phyloP scores from a whole-genome alignment of 2,329 filamentous ascomycete species.

The Chrysosphaeria jannelii region DNA sequence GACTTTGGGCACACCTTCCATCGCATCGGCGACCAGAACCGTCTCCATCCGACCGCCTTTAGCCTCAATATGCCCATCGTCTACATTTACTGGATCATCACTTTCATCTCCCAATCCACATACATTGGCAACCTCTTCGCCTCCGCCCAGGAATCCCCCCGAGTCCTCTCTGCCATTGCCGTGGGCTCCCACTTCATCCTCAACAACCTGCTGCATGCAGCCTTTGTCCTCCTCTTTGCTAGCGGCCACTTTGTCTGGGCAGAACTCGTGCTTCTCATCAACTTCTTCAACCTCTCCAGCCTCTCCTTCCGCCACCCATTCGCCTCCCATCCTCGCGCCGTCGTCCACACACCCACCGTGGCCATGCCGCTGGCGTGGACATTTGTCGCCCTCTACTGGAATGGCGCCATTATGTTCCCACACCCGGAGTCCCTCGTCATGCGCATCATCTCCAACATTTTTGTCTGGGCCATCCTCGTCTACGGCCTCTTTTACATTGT shows the following conservation, averaged over 20 bases:
- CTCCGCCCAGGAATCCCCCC: slow-evolving; percentile 17
- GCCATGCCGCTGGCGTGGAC: slow-evolving; percentile 63
- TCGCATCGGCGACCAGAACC: slow-evolving; percentile 50
- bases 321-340: slow-evolving; percentile 21
- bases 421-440: slow-evolving; percentile 33
- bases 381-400: slow-evolving; percentile 68
- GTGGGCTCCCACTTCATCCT: slow-evolving; percentile 63
- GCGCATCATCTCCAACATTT: slow-evolving; percentile 60
- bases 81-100: slow-evolving; percentile 48
- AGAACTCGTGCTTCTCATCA: slow-evolving; percentile 45
- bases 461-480: slow-evolving; percentile 56
- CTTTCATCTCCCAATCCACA: slow-evolving; percentile 45
- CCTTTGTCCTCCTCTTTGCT: slow-evolving; percentile 61
- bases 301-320: slow-evolving; percentile 57
- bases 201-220: slow-evolving; percentile 59
- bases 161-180: slow-evolving; percentile 38
- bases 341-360: slow-evolving; percentile 48
- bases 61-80: slow-evolving; percentile 33
- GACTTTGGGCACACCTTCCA: slow-evolving; percentile 18
- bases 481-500: slow-evolving; percentile 52
- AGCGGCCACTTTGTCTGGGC: slow-evolving; percentile 44
- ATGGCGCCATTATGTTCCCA: slow-evolving; percentile 55
- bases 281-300: slow-evolving; percentile 51
- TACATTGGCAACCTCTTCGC: slow-evolving; percentile 57
- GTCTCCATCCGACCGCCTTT: slow-evolving; percentile 37